These are phyloP conservation scores for Mucor plumbeus DNA, from an alignment of 371 early-diverging fungal species.

Conservation along the genomic window DNA sequence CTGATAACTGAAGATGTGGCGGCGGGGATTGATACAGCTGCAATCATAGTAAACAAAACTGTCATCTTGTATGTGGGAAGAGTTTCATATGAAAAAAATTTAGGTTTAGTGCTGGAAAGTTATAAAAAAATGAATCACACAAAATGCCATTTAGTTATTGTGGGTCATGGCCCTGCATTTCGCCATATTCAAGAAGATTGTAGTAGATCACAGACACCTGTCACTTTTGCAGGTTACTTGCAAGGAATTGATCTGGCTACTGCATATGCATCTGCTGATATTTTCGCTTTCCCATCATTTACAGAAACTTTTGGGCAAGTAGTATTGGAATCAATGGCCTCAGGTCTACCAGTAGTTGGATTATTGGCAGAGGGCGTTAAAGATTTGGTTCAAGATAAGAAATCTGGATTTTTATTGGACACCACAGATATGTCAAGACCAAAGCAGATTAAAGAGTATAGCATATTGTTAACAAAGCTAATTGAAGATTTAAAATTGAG, in stretches of 20 bases:
- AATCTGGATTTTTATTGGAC: slow-evolving; percentile 46
- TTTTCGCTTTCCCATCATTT: slow-evolving; percentile 53
- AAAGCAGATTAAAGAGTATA: slow-evolving; percentile 31
- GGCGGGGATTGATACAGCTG: neutral
- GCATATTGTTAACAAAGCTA: slow-evolving; percentile 21
- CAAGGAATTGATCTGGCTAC: slow-evolving; percentile 40
- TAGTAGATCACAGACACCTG: slow-evolving; percentile 27
- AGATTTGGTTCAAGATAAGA: slow-evolving; percentile 43
- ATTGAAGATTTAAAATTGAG: slow-evolving; percentile 14
- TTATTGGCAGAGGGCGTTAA: slow-evolving; percentile 52
- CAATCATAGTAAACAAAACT: slow-evolving; percentile 19
- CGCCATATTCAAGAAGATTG: slow-evolving; percentile 37
- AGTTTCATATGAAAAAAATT: slow-evolving; percentile 54
- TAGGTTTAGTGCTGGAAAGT: slow-evolving; percentile 42
- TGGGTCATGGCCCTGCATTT: slow-evolving; percentile 56
- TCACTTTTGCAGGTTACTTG: slow-evolving; percentile 55
- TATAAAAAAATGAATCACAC: slow-evolving; percentile 48
- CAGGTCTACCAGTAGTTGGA: slow-evolving; percentile 49
- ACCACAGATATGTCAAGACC: slow-evolving; percentile 14
- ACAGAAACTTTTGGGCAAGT: slow-evolving; percentile 61
- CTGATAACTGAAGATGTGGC: slow-evolving; percentile 8
- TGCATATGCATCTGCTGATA: slow-evolving; percentile 56
- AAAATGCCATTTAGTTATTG: slow-evolving; percentile 50
- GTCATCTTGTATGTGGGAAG: slow-evolving; percentile 53
- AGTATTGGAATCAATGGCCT: slow-evolving; percentile 54